Evolutionary conservation across 371 early-diverging fungal species (phyloP).

Genomic region (Apophysomyces variabilis): DNA sequence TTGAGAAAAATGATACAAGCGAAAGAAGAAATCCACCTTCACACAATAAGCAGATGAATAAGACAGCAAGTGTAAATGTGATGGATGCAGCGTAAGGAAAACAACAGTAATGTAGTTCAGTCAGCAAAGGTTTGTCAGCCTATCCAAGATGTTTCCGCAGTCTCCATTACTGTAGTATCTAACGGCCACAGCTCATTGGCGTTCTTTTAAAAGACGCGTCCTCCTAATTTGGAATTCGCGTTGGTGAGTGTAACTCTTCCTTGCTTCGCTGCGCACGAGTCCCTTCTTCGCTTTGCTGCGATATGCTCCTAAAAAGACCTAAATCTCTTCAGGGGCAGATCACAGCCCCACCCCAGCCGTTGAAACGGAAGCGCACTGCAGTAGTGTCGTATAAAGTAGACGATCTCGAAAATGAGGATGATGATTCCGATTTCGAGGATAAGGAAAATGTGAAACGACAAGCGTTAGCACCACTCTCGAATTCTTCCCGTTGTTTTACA

Average conservation of each 20-base stretch:
- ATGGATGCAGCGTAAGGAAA: too few species aligned
- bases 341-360: not conserved
- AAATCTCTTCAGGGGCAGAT: slow-evolving; percentile 16
- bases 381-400: slow-evolving; percentile 17
- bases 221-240: slow-evolving; percentile 4
- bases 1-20: too few species aligned
- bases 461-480: slow-evolving; percentile 20
- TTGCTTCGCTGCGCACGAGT: not conserved
- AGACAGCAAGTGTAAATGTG: too few species aligned
- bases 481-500: slow-evolving; percentile 20
- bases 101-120: too few species aligned
- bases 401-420: slow-evolving; percentile 20
- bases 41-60: too few species aligned
- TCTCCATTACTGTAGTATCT: too few species aligned
- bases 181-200: too few species aligned
- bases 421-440: slow-evolving; percentile 35
- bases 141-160: too few species aligned
- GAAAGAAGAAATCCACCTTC: too few species aligned
- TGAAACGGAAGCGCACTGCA: slow-evolving; percentile 26
- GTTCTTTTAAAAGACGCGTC: not conserved
- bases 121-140: too few species aligned
- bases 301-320: slow-evolving; percentile 33
- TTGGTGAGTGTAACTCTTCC: not conserved
- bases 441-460: slow-evolving; percentile 22
- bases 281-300: not conserved